phyloP scores from a whole-genome alignment of 2,329 filamentous ascomycete species.

The Aspergillus sp. region DNA sequence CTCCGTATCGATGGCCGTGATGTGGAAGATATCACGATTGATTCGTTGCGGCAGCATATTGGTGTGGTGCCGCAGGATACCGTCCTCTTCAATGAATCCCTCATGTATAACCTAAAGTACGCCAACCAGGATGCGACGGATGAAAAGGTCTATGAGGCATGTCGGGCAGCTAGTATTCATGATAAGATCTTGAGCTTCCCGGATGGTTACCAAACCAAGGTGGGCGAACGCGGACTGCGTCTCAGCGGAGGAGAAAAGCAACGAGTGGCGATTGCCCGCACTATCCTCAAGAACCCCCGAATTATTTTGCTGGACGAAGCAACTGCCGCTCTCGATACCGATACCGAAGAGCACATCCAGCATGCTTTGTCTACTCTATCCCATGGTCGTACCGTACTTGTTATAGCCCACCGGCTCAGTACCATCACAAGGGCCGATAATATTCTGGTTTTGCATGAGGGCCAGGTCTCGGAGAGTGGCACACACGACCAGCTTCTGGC shows the following conservation, averaged over 20 bases:
- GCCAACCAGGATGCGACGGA: slow-evolving; percentile 73
- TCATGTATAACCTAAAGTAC: slow-evolving; percentile 93
- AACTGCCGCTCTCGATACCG: slow-evolving; percentile 81
- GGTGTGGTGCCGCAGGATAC: slow-evolving; percentile 97
- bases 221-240: slow-evolving; percentile 79
- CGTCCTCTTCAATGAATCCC: slow-evolving; percentile 83
- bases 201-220: slow-evolving; percentile 79
- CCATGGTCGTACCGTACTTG: slow-evolving; percentile 79
- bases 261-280: slow-evolving; percentile 84
- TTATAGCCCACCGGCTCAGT: slow-evolving; percentile 85
- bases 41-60: slow-evolving; percentile 84
- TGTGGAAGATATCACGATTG: slow-evolving; percentile 79
- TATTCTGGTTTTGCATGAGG: slow-evolving; percentile 69
- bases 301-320: slow-evolving; percentile 93
- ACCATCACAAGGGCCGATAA: slow-evolving; percentile 81
- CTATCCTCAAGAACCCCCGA: slow-evolving; percentile 81
- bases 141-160: slow-evolving; percentile 73
- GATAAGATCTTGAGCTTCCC: slow-evolving; percentile 86
- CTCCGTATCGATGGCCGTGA: slow-evolving; percentile 80
- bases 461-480: slow-evolving; percentile 68
- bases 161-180: slow-evolving; percentile 80
- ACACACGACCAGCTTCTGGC: slow-evolving; percentile 69
- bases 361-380: slow-evolving; percentile 73
- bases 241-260: slow-evolving; percentile 90
- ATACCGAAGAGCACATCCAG: slow-evolving; percentile 90